Conservation (phyloP, 305 asterid species). For the Solanum hybrid region DNA sequence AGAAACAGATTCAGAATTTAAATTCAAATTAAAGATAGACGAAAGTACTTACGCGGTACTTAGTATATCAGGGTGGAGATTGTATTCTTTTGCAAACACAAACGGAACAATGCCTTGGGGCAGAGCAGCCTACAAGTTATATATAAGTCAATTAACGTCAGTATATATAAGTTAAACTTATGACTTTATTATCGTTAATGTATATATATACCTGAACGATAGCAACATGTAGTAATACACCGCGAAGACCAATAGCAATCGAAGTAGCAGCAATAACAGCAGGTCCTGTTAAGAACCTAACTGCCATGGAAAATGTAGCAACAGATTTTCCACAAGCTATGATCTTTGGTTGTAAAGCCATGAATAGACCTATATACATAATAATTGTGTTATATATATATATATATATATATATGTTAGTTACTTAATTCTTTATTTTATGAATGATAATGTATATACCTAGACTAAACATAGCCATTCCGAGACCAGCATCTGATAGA, state of each 20-base stretch:
- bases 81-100: constrained; percentile 81
- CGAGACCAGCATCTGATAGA: constrained; percentile 89
- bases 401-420: no score
- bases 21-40: neutral
- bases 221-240: constrained; percentile 71
- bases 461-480: constrained; percentile 97
- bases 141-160: neutral
- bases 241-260: constrained; percentile 72
- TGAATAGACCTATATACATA: constrained; percentile 52
- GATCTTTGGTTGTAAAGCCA: constrained; percentile 92
- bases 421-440: no score
- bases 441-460: constrained; percentile 26
- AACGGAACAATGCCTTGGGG: constrained; percentile 90
- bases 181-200: neutral
- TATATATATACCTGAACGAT: constrained; percentile 60
- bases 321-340: constrained; percentile 80
- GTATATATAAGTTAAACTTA: neutral
- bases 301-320: constrained; percentile 87
- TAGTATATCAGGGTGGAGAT: constrained; percentile 72
- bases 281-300: constrained; percentile 87
- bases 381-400: neutral
- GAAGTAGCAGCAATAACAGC: constrained; percentile 94
- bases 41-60: constrained; percentile 71
- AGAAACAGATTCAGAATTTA: neutral
- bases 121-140: constrained; percentile 62